These are phyloP conservation scores for Colletotrichum sp. DNA, from an alignment of 2,329 filamentous ascomycete genomes.

Conservation along the genomic window DNA sequence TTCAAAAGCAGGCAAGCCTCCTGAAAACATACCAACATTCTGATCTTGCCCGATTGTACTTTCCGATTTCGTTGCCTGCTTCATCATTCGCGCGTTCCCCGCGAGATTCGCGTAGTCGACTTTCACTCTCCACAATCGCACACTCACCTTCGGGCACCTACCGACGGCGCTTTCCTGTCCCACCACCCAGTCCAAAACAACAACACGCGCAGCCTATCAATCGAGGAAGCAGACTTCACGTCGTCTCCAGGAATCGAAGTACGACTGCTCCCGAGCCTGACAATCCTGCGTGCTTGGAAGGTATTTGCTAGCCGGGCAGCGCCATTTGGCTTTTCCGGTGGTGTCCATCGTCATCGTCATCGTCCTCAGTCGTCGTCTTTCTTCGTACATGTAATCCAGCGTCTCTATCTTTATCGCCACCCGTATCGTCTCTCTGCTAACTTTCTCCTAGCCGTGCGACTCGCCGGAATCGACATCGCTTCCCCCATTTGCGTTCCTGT, in stretches of 20 bases:
- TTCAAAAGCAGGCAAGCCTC: neutral
- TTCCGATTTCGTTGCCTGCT: neutral
- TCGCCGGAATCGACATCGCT: neutral
- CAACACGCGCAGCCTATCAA: neutral
- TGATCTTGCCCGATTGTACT: neutral
- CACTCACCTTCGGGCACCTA: neutral
- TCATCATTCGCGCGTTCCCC: neutral
- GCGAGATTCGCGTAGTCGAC: neutral
- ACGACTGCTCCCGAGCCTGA: neutral
- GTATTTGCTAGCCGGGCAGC: rapidly evolving
- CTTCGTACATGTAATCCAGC: too few species aligned
- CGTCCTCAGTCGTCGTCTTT: neutral
- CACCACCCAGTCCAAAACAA: rapidly evolving
- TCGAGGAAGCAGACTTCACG: rapidly evolving
- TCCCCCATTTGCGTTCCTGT: neutral
- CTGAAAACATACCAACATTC: neutral
- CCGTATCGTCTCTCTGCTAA: neutral
- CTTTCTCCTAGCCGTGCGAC: neutral
- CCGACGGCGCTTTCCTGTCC: rapidly evolving
- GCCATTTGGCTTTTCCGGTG: rapidly evolving
- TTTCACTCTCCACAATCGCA: neutral
- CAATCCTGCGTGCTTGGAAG: neutral
- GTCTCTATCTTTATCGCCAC: too few species aligned
- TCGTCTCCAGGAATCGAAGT: neutral
- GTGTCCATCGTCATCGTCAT: neutral